Conservation (phyloP, 1,284 basidiomycete species). For the Malassezia yamatoensis region DNA sequence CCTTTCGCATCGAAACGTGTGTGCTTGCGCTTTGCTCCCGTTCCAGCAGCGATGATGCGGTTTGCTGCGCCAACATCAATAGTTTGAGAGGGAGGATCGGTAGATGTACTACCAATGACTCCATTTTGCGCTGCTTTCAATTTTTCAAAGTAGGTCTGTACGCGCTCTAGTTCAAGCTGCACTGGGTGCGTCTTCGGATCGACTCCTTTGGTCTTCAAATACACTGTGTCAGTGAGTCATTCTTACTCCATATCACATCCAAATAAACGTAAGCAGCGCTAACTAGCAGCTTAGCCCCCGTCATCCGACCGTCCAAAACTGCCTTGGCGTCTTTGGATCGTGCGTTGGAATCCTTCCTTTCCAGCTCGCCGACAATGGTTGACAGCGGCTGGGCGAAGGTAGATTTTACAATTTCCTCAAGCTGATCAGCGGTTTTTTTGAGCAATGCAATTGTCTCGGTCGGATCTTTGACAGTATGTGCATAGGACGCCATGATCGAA, state of each 20-base stretch:
- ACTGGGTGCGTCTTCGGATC: constrained; percentile 16
- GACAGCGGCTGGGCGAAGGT: constrained; percentile 6
- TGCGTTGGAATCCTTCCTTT: constrained; percentile 4
- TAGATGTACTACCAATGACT: neutral
- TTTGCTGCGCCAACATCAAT: constrained; percentile 3
- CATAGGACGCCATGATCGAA: constrained; percentile 12
- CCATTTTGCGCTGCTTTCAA: neutral
- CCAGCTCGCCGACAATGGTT: neutral
- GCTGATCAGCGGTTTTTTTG: neutral
- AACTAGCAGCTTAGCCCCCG: constrained; percentile 11
- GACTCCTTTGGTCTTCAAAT: constrained; percentile 10
- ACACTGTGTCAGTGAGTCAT: constrained; percentile 1
- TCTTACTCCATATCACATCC: constrained; percentile 14
- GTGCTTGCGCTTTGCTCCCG: constrained; percentile 4
- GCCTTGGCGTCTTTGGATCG: neutral
- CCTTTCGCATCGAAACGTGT: constrained; percentile 8
- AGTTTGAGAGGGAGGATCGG: neutral
- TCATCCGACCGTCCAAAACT: constrained; percentile 1
- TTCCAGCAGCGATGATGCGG: constrained; percentile 6
- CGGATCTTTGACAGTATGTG: constrained; percentile 16
- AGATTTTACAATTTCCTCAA: neutral
- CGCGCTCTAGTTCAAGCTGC: constrained; percentile 13
- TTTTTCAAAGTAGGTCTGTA: constrained; percentile 16
- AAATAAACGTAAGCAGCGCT: constrained; percentile 15
- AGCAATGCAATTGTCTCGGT: constrained; percentile 3